phyloP scores from a whole-genome alignment of 176 grass and related monocot species.

The Pontederia crassipes region DNA sequence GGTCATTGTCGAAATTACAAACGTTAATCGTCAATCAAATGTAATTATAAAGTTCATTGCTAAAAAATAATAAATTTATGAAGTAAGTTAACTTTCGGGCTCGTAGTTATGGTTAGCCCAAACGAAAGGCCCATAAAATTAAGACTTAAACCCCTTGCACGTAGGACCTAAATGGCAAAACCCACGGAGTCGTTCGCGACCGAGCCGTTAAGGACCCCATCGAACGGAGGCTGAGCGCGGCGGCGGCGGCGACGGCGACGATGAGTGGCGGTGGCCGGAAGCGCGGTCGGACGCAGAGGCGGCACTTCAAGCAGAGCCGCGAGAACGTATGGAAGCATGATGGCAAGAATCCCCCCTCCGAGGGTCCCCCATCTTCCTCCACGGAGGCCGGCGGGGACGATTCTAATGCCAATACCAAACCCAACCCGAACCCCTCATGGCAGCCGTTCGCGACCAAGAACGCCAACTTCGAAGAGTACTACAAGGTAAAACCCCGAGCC shows the following conservation, averaged over 20 bases:
- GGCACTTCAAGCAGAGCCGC: slow-evolving; percentile 85
- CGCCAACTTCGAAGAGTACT: slow-evolving; percentile 75
- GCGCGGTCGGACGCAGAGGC: slow-evolving; percentile 94
- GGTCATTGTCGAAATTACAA: no score
- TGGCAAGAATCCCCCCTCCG: slow-evolving; percentile 29
- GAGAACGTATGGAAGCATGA: slow-evolving; percentile 95
- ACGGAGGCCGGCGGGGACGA: slow-evolving; percentile 7
- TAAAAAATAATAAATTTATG: no score
- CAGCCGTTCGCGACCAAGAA: slow-evolving; percentile 87
- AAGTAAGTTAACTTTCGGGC: no score
- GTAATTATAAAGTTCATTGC: no score
- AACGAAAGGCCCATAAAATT: not conserved
- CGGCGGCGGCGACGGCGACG: not conserved
- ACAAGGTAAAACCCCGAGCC: slow-evolving; percentile 47
- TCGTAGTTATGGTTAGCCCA: no score
- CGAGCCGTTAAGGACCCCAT: no score
- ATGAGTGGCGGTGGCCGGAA: slow-evolving; percentile 72
- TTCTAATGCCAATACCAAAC: not conserved
- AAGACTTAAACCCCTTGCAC: no score
- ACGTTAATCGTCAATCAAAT: no score
- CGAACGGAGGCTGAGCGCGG: not conserved
- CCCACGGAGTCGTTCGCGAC: not conserved
- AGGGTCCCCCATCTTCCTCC: not conserved
- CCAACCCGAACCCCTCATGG: slow-evolving; percentile 40
- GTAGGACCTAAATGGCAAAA: no score